Percentiles rank a stretch among this genome's conserved stretches.
phyloP scores from a whole-genome alignment of 257 asterid genomes.

The Nemophila menziesii region DNA sequence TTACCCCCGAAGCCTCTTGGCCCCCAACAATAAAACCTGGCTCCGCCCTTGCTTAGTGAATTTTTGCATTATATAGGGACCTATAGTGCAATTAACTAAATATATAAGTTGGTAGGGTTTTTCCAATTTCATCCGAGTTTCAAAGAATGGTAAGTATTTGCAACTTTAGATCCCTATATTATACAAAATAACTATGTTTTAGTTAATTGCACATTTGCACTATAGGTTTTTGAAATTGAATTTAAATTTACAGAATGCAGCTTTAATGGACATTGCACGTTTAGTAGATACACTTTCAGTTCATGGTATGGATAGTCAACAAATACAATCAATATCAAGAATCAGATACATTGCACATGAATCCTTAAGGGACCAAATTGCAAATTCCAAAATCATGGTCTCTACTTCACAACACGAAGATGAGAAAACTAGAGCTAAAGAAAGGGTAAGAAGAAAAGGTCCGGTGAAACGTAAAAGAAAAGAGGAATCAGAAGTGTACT shows the following conservation, averaged over 20 bases:
- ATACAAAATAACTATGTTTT: too few relatives aligned
- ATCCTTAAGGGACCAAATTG: conserved; percentile 59
- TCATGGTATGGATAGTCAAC: conserved; percentile 82
- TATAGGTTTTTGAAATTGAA: too few relatives aligned
- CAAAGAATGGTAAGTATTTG: conserved; percentile 63
- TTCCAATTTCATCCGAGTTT: conserved; percentile 83
- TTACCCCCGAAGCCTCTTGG: too few relatives aligned
- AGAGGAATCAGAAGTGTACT: conserved; percentile 51
- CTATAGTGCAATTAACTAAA: too few relatives aligned
- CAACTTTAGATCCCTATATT: too few relatives aligned
- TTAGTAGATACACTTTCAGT: conserved; percentile 63
- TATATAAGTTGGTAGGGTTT: conserved; percentile 85
- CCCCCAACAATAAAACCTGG: too few relatives aligned
- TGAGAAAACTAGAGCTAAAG: conserved; percentile 58
- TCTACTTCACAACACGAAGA: conserved; percentile 38
- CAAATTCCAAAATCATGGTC: conserved; percentile 22
- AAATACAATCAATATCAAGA: conserved; percentile 53
- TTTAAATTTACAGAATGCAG: conserved; percentile 39
- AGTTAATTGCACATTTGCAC: too few relatives aligned
- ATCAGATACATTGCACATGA: conserved; percentile 63
- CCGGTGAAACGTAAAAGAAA: conserved; percentile 60
- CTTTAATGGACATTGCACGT: conserved; percentile 71
- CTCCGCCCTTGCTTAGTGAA: too few relatives aligned
- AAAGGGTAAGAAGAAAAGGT: conserved; percentile 72
- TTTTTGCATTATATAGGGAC: too few relatives aligned